Evolutionary conservation across 2,329 filamentous ascomycete species (phyloP), one percentile per base, ranked within the genome.

Genomic region (Penicillium sp.): DNA sequence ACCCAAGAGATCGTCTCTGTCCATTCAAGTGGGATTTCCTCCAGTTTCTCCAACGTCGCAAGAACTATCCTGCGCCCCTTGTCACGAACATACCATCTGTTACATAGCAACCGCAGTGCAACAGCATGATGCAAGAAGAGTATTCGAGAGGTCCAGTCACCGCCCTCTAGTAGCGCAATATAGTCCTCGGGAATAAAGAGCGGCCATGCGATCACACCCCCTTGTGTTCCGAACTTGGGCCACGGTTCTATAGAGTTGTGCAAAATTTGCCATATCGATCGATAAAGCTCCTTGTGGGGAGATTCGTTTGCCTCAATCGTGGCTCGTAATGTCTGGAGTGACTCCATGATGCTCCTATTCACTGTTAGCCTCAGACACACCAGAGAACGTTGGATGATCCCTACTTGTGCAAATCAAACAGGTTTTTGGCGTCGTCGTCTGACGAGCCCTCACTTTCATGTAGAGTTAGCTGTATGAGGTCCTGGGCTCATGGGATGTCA

Each of bases 81-180:
- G 20, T 71, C 69, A n/a, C 66, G 65, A 11, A 74, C 71, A 55
- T 71, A 75, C 72, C 72, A 75, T 34, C 70, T 68, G 58, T 73
- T 64, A 1, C 67, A 71, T 35, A 73, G 48, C n/a, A 75, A 66
- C 49, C 71, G 70, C 68, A 75, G 69, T 0, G 65, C 67, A 4
- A 72, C 65, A 2, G 70, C 68, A 55, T 71, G 72, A 56, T 74
- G 67, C 22, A 75, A 53, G 35, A 73, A 73, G 14, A 75, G 5
- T 17, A 74, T 64, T 1, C 70, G 68, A 11, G 71, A 71, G 39
- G 68, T 48, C 72, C 72, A 74, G 54, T 75, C 70, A 2, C 70
- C 72, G 10, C 66, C 56, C 52, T 72, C 64, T 1, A 73, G 54
- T 1, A 71, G 49, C 7, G 59, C 47, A 14, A 72, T 64, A 34